Evolutionary conservation across 495 filamentous ascomycete species (phyloP).

Genomic region (Hyaloscypha bicolor): DNA sequence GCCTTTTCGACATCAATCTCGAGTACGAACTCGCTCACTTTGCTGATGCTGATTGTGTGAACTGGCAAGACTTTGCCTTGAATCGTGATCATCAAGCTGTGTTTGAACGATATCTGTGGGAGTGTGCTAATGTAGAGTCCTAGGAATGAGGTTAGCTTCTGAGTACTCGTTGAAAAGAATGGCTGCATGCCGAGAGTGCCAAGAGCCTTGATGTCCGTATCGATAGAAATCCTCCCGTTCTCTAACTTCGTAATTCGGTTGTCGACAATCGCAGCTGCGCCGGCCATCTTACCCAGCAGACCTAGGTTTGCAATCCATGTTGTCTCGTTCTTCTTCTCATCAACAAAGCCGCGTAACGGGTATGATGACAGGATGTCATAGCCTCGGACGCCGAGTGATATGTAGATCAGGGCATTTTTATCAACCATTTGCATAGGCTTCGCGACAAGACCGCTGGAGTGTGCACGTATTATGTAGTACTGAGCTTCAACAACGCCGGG

Average conservation of each 20-base stretch:
- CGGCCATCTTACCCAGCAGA: conserved; percentile 87
- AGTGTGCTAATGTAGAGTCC: conserved; percentile 75
- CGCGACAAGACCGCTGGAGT: conserved; percentile 67
- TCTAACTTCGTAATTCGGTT: conserved; percentile 57
- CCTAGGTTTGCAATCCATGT: conserved; percentile 70
- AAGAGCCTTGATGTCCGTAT: conserved; percentile 75
- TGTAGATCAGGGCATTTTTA: conserved; percentile 49
- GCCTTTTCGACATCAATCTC: conserved; percentile 77
- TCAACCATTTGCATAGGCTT: conserved; percentile 44
- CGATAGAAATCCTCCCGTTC: conserved; percentile 63
- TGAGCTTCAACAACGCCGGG: conserved; percentile 59
- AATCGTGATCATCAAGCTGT: conserved; percentile 77
- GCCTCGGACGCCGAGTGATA: conserved; percentile 62
- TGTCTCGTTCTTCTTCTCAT: conserved; percentile 38
- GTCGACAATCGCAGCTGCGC: conserved; percentile 71
- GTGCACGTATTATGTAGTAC: conserved; percentile 71
- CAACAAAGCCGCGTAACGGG: conserved; percentile 58
- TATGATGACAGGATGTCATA: conserved; percentile 85
- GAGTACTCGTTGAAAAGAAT: too few species aligned
- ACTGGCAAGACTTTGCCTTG: conserved; percentile 67
- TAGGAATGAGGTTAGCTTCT: conserved; percentile 29
- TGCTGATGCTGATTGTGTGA: conserved; percentile 63
- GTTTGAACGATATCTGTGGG: conserved; percentile 54
- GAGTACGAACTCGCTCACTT: conserved; percentile 59
- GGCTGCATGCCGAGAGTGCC: conserved; percentile 69